Evolutionary conservation across 2,329 filamentous ascomycete genomes (phyloP).

Genomic region (Trichoderma semiorbis): DNA sequence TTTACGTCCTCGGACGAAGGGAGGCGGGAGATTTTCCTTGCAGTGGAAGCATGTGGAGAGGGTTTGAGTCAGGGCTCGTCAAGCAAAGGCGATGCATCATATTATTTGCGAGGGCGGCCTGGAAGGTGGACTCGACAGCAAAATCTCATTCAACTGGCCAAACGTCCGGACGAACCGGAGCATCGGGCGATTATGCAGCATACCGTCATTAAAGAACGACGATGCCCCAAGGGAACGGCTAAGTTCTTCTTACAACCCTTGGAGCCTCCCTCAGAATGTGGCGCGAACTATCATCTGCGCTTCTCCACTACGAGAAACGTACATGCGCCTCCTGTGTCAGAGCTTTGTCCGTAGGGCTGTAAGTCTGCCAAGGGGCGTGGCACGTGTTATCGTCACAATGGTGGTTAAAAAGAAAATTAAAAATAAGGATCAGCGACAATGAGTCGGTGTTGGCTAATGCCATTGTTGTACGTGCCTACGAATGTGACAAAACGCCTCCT

Average conservation of each 20-base stretch:
- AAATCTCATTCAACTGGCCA: neutral
- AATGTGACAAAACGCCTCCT: neutral
- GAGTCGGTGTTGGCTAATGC: neutral
- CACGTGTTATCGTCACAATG: neutral
- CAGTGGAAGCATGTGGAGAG: constrained; percentile 1
- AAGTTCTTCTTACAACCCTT: neutral
- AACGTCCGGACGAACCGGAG: neutral
- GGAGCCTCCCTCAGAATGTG: neutral
- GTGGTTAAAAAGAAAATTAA: neutral
- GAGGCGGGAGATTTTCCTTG: neutral
- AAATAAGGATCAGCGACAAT: neutral
- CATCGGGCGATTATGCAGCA: neutral
- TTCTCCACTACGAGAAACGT: constrained; percentile 3
- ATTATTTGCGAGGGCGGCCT: neutral
- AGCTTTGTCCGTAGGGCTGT: constrained; percentile 6
- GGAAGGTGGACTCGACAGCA: neutral
- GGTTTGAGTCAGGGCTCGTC: neutral
- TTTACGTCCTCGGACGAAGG: neutral
- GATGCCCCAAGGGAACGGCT: neutral
- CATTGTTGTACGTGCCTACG: neutral
- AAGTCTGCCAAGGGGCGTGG: neutral
- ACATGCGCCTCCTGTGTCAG: constrained; percentile 10
- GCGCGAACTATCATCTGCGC: constrained; percentile 8
- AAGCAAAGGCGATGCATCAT: constrained; percentile 8
- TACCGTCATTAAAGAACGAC: neutral